These are phyloP conservation scores for Colletotrichum somersetense DNA, from an alignment of 2,329 filamentous ascomycete genomes.

Conservation along the genomic window DNA sequence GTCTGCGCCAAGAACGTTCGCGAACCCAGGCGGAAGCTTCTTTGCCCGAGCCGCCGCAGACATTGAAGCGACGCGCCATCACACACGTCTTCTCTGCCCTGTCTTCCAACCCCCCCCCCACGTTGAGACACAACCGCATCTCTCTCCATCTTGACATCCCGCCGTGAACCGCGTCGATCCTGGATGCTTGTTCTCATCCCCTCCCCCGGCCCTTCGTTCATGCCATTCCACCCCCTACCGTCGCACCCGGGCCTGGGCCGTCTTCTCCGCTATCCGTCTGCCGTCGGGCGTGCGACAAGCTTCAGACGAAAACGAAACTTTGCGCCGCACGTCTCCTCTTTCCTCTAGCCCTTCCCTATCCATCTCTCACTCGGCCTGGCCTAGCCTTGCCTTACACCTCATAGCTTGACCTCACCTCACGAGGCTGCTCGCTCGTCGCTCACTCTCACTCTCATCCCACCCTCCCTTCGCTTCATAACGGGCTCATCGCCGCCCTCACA, in stretches of 20 bases:
- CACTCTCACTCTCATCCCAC: neutral
- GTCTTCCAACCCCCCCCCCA: neutral
- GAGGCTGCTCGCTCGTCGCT: conserved; percentile 7
- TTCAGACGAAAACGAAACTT: conserved; percentile 42
- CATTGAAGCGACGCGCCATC: conserved; percentile 11
- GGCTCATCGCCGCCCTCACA: conserved; percentile 1
- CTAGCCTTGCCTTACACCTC: conserved; percentile 2
- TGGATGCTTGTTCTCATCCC: conserved; percentile 38
- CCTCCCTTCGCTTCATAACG: neutral
- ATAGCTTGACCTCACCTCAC: conserved; percentile 16
- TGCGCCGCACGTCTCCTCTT: conserved; percentile 39
- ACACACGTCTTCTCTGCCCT: conserved; percentile 12
- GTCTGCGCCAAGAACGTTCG: neutral
- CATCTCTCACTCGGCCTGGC: neutral
- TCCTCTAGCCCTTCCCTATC: conserved; percentile 6
- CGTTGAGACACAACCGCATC: neutral
- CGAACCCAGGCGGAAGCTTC: neutral
- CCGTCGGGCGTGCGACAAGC: conserved; percentile 16
- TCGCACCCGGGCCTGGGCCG: conserved; percentile 35
- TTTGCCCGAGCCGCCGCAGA: neutral
- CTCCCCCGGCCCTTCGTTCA: conserved; percentile 9
- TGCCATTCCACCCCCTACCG: conserved; percentile 21
- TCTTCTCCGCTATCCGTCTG: conserved; percentile 27
- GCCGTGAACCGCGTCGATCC: conserved; percentile 25
- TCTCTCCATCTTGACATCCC: neutral